A percentile compares a stretch with the other conserved stretches of the same genome.
These are phyloP conservation scores for Pythium sukuiense DNA, from an alignment of 352 stramenopile genomes.

Conservation along the genomic window DNA sequence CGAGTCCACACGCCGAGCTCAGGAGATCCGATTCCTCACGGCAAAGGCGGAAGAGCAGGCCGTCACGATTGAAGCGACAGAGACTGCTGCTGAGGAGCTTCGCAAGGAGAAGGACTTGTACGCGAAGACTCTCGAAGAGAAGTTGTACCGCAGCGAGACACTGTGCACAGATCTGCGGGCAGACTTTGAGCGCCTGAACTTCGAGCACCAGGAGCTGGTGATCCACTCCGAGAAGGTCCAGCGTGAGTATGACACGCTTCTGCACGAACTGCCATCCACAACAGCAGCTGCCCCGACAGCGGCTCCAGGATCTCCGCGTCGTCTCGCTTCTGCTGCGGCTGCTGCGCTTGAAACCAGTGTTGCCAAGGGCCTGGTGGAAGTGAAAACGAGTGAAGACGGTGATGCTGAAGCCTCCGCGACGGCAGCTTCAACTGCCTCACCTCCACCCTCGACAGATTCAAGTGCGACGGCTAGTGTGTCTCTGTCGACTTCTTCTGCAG, in stretches of 20 bases:
- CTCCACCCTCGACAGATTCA: background rate
- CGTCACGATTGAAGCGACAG: slow-evolving; percentile 55
- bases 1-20: slow-evolving; percentile 68
- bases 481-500: slow-evolving; percentile 25
- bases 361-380: background rate
- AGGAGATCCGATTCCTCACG: slow-evolving; percentile 73
- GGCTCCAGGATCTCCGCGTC: slow-evolving; percentile 16
- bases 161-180: slow-evolving; percentile 53
- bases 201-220: slow-evolving; percentile 79
- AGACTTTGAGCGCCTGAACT: slow-evolving; percentile 77
- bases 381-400: slow-evolving; percentile 34
- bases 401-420: slow-evolving; percentile 26
- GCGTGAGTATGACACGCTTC: slow-evolving; percentile 60
- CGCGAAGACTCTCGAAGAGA: slow-evolving; percentile 63
- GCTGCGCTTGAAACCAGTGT: slow-evolving; percentile 1
- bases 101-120: slow-evolving; percentile 69
- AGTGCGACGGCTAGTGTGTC: background rate
- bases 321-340: slow-evolving; percentile 6
- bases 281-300: slow-evolving; percentile 23
- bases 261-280: slow-evolving; percentile 51
- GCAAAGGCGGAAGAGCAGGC: slow-evolving; percentile 66
- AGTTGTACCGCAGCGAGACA: slow-evolving; percentile 61
- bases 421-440: background rate
- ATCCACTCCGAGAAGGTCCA: slow-evolving; percentile 81
- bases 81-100: slow-evolving; percentile 62